Percentiles rank a stretch among this genome's conserved stretches.
Conservation (phyloP, 2,329 filamentous ascomycete species). For the Cyphellophora attinorum region DNA sequence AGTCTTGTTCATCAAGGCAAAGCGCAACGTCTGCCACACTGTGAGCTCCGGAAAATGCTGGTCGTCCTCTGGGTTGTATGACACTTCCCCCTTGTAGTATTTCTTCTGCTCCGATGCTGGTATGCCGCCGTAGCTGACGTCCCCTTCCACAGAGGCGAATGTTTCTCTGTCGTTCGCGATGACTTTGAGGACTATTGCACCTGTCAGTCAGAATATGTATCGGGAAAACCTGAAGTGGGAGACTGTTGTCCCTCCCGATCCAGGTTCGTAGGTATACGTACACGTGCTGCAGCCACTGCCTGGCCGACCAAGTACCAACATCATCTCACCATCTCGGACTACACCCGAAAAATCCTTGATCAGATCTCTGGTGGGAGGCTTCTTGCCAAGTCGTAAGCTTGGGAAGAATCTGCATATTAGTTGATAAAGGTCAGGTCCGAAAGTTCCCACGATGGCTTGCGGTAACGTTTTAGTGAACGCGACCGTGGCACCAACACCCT, state of each 20-base stretch:
- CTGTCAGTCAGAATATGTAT: too few relatives aligned
- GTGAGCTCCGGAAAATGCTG: conserved; percentile 64
- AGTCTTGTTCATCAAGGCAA: conserved; percentile 67
- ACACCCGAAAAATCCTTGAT: conserved; percentile 60
- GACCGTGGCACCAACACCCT: conserved; percentile 57
- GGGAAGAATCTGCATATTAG: conserved; percentile 49
- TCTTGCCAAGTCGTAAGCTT: conserved; percentile 36
- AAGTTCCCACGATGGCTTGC: conserved; percentile 65
- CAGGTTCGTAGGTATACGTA: too few relatives aligned
- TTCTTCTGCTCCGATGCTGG: conserved; percentile 57
- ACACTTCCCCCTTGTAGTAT: conserved; percentile 64
- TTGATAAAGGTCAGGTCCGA: conserved; percentile 68
- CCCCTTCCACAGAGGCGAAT: conserved; percentile 58
- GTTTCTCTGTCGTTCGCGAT: conserved; percentile 60
- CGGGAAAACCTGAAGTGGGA: too few relatives aligned
- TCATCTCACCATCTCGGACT: conserved; percentile 61
- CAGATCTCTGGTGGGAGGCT: conserved; percentile 43
- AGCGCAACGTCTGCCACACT: conserved; percentile 68
- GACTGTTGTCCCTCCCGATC: too few relatives aligned
- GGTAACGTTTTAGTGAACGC: conserved; percentile 65
- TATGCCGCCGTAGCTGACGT: conserved; percentile 64
- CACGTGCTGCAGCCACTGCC: conserved; percentile 68
- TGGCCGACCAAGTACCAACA: conserved; percentile 62
- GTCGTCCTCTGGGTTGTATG: conserved; percentile 71
- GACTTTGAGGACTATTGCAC: conserved; percentile 66